Evolutionary conservation across 2,329 filamentous ascomycete genomes (phyloP), one percentile per base, ranked within the genome.

Genomic region (Ascochyta pisi): DNA sequence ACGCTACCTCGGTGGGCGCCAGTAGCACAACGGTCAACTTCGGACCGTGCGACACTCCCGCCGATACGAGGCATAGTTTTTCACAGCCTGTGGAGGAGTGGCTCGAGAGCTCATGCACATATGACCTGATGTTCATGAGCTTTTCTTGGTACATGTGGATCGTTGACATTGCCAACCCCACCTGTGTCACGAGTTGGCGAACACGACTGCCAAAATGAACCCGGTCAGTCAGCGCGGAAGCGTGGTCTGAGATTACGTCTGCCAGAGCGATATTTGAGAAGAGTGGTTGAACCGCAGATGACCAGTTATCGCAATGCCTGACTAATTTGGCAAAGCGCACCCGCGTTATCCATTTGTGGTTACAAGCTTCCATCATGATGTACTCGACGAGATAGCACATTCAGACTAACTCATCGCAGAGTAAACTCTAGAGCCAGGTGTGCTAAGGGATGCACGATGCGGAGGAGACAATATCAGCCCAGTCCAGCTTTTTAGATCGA

Each of bases 1-100:
- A 64, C 61, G 51, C 61, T 65, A 65, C 26, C n/a, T 41, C 57
- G 44, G 49, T 50, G 43, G 41, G 44, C 50, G 47, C 54, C 60
- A 60, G 53, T 63, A 63, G 61, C 22, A 44, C 46, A 64, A 63
- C 63, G 60, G 55, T 58, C 27, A 29, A 51, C 12, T 5, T 50
- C 47, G 53, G 53, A 56, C 53, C 53, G 47, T 56, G 42, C 47
- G 31, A 51, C 38, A 27, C 43, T 56, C 53, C 53, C 47, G 53
- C 37, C 26, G 41, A 4, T 39, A 22, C 37, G 38, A 43, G 26
- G 10, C 23, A 6, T 34, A 33, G 3, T 34, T 27, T 39, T 38
- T 26, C 19, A 29, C 38, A 41, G 3, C 23, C 13, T 24, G 43
- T 43, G 47, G 37, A 16, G 15, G 9, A 1, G 15, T 8, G 23